A percentile compares a stretch with the other conserved stretches of the same genome.
Conservation (phyloP, 805 yeast genomes). For the Lipomyces sp. region DNA sequence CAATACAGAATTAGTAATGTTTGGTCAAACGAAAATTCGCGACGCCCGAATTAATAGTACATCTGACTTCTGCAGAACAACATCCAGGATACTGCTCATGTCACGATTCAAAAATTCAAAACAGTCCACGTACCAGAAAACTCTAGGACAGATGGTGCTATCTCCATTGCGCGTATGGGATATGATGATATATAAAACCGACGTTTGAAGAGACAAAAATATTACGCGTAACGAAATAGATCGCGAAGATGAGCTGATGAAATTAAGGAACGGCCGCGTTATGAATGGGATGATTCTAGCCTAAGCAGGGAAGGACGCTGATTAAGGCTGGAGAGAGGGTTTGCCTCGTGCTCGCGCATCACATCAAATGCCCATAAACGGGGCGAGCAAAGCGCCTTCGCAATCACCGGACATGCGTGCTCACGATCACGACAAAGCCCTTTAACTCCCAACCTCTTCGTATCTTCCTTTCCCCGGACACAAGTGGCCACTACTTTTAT, state of each 20-base stretch:
- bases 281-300: background rate
- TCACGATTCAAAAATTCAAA: constrained; percentile 7
- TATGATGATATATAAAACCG: background rate
- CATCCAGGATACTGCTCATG: background rate
- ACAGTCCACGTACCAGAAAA: constrained; percentile 65
- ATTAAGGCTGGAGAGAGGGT: background rate
- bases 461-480: too few species aligned
- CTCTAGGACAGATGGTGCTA: constrained; percentile 73
- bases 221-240: background rate
- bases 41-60: background rate
- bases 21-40: too few species aligned
- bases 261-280: background rate
- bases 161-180: constrained; percentile 56
- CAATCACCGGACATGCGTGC: background rate
- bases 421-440: background rate
- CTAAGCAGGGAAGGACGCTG: background rate
- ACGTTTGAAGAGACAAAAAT: background rate
- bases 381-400: background rate
- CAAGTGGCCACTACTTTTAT: too few species aligned
- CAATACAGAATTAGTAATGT: background rate
- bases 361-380: too few species aligned
- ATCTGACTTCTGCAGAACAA: background rate
- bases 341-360: too few species aligned
- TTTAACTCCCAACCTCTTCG: background rate
- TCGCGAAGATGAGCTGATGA: background rate